Evolutionary conservation across 23 red algal genomes (phyloP).

Genomic region (Gracilariopsis chorda): DNA sequence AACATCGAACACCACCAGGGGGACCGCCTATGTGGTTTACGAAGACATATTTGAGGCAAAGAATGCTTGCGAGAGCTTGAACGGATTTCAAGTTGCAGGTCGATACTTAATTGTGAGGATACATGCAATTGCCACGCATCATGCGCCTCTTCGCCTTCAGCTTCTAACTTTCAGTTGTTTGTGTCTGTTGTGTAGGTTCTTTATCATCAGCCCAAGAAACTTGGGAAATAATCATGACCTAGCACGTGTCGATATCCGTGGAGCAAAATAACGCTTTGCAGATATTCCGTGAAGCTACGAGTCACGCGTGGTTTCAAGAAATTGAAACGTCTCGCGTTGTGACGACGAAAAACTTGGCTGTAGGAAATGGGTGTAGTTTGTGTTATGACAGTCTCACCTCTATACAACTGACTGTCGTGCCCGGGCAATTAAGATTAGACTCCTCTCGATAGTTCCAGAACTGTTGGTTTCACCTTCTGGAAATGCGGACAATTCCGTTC

Average conservation of each 20-base stretch:
- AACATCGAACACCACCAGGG: slow-evolving; percentile 61
- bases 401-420: too few species aligned
- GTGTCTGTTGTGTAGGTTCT: slow-evolving; percentile 65
- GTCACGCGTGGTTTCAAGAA: too few species aligned
- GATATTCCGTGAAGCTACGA: too few species aligned
- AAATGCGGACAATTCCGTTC: slow-evolving; percentile 31
- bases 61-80: slow-evolving; percentile 75
- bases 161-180: too few species aligned
- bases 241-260: too few species aligned
- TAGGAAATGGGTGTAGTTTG: too few species aligned
- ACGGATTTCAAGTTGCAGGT: slow-evolving; percentile 88
- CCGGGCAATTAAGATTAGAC: too few species aligned
- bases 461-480: background rate
- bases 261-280: too few species aligned
- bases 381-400: too few species aligned
- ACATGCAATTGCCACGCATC: background rate
- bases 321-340: too few species aligned
- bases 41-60: slow-evolving; percentile 89
- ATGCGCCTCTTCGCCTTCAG: background rate
- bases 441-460: background rate
- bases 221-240: slow-evolving; percentile 44
- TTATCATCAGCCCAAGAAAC: slow-evolving; percentile 80
- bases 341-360: too few species aligned
- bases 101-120: slow-evolving; percentile 79
- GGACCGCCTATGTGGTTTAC: slow-evolving; percentile 91